Base-by-base conservation (phyloP, 2,329 filamentous ascomycete genomes). In the Nigrospora osmanthi region DNA sequence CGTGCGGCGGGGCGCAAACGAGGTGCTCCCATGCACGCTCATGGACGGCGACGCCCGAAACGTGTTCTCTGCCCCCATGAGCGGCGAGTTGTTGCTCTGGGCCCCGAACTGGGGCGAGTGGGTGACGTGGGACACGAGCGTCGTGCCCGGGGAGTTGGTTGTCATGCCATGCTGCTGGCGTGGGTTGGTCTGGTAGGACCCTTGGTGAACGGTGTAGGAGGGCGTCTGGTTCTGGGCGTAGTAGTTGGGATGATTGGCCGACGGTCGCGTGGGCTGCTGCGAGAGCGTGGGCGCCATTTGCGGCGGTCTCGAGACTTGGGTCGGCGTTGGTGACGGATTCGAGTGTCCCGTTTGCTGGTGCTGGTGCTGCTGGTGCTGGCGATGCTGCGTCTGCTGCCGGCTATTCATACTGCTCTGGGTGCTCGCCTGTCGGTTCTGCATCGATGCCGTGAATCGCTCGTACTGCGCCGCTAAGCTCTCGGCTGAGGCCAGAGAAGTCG, bases 91-190 rank as follows among this genome's bases (percentile, higher is more conserved):
- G 15, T 35, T 47, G 33, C 54, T 59, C 42, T 62, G 60, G 4
- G 56, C 50, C 19, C 54, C 53, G 36, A 60, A 61, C 38, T 61
- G 60, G 15, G 60, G 60, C 38, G 60, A 61, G 47, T 61, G 61
- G 32, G 58, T 57, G 38, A 59, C 55, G 37, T 61, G 60, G 38
- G 58, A 56, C 41, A 59, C 58, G 34, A 62, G 58, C 7, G 50
- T 52, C 6, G 56, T 53, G n/a, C 50, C 56, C 19, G 59, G 55
- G 14, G 59, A 59, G 31, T 54, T 51, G 17, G 50, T 59, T 33
- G 52, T 49, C 44, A 60, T 54, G 39, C 57, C 57, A 30, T 59
- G 58, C 34, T 57, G 53, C 19, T 56, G 46, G 14, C 60, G 59
- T 42, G 59, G 59, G 28, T 51, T 56, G 11, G 53, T 49, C 19